Base-by-base conservation (phyloP, 108 stramenopile species). In the Nannochloropsis gaditana region DNA sequence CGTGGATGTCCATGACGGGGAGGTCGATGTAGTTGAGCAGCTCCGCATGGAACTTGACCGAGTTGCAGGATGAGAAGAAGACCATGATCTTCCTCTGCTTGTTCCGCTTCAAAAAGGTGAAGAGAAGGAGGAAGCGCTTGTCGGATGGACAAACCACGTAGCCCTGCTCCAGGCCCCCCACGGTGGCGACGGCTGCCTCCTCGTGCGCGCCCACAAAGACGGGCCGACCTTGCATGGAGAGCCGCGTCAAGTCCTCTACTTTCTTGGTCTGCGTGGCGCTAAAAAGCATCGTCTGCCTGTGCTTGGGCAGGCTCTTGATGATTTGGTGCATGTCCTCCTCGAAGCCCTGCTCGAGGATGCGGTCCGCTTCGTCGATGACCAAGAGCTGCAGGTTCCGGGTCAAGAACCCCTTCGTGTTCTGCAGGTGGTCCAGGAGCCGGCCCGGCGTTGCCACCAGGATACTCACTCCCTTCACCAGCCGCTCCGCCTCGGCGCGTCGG, bases 351-450 rank as follows among this genome's bases (percentile, higher is more conserved):
- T 99, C 97, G 43, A 99, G 91, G 84, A 98, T 98, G 15, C 99
- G 94, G 90, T 99, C 99, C 4, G 99, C 99, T 88, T 99, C 99
- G 84, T 99, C 99, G 92, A 98, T 96, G 9, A 96, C 95, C 83
- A 99, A 93, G n/a, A 95, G 91, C 88, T 96, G 90, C 79, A 99
- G 86, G 85, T 97, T 97, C 10, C 94, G 92, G 87, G 88, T 93
- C 43, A 94, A 84, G 84, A 99, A 99, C 41, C 96, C 96, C 87
- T 94, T 95, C 15, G 99, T 96, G 90, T 98, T 98, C 91, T 96
- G 95, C 83, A 99, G 90, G 84, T 99, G 99, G 91, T 99, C 99
- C 85, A 98, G 90, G 43, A 99, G 92, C 21, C 99, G 92, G 45
- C 99, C 99, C 11, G 99, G 99, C 59, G 99, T 99, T 41, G 95